Base-by-base conservation (phyloP, 768 basidiomycete genomes). In the Lactifluus pinguis region DNA sequence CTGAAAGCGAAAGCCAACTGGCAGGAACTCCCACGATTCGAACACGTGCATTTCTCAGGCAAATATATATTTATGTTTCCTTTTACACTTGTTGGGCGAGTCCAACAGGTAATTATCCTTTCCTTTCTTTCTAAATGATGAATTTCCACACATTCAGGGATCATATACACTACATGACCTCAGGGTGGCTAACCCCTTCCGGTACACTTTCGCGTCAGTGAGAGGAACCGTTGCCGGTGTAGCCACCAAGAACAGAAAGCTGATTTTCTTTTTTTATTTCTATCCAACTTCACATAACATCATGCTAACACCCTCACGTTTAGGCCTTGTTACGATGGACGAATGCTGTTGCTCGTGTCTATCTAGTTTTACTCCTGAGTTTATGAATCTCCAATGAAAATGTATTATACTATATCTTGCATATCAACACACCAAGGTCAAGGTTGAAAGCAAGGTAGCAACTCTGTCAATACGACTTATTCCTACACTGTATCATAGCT, bases 161-260 rank as follows among this genome's bases (percentile, higher is more conserved):
- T 45, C 21, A 57, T 36, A 47, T 29, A n/a, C 51, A 34, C 51
- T 61, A 45, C 4, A 29, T 61, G 60, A 61, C 19, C 29, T 41
- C 53, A 14, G 30, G 44, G 39, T 61, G 60, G 55, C 49, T 32
- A 29, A 39, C 36, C 60, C 48, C 55, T 44, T 57, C 36, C 60
- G 34, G 60, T 57, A 53, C 25, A 30, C 55, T 61, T 19, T 50
- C 49, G 21, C 42, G 36, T n/a, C 50, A 38, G 38, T 29, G 59
- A 54, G 52, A 60, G 55, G 55, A 61, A 57, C 60, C 55, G 55
- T n/a, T 32, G 32, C 9, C 50, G 51, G 50, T 13, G 34, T 25
- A 36, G 10, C 44, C 55, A 53, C 41, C 49, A n/a, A 61, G 60
- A 61, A 61, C 60, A 47, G 60, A 61, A 61, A 61, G 25, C 60